Evolutionary conservation across 208 protist genomes (phyloP), one percentile per base, ranked within the genome.

Genomic region (Acanthamoeba healyi): DNA sequence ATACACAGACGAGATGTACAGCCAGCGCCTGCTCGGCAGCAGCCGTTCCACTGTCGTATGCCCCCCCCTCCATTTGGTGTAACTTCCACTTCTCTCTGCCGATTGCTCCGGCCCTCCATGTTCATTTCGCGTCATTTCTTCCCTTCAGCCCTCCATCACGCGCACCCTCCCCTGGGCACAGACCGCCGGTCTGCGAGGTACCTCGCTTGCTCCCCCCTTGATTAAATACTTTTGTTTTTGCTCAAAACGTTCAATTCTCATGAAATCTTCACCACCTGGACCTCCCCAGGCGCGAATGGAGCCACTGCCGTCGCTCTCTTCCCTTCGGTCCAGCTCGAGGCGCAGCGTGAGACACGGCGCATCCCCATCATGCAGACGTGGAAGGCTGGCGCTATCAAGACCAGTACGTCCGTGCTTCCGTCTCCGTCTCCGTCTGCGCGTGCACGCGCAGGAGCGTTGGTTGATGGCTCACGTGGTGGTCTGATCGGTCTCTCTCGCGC

Each of bases 311-410:
- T 86, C 0, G 46, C 77, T 32, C 5, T 58, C 22, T 86, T 86
- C 44, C 46, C 77, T 15, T 51, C 46, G 44, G 38, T 44, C 17
- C 77, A 51, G 77, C 26, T 86, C 12, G 77, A 86, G 77, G 77
- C 77, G 77, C 77, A 86, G 46, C 77, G 77, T n/a, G 77, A 86
- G 29, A 86, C 77, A 17, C 19, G 77, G 6, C 77, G 77, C 38
- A 58, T 86, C 14, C 44, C 77, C 24, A 86, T 86, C 38, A 86
- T 86, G 77, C 77, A 86, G 29, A 86, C 56, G 46, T 86, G 77
- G 77, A 58, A 58, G 77, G 38, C n/a, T 26, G 77, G 77, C 26
- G 26, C 40, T 40, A 58, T 86, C 46, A 86, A 86, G 77, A 86
- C 77, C 12, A 51, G 77, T 79, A 46, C 67, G 19, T 44, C 19